Evolutionary conservation across 208 protist species (phyloP).

Genomic region (Wallacemonas collosoma): DNA sequence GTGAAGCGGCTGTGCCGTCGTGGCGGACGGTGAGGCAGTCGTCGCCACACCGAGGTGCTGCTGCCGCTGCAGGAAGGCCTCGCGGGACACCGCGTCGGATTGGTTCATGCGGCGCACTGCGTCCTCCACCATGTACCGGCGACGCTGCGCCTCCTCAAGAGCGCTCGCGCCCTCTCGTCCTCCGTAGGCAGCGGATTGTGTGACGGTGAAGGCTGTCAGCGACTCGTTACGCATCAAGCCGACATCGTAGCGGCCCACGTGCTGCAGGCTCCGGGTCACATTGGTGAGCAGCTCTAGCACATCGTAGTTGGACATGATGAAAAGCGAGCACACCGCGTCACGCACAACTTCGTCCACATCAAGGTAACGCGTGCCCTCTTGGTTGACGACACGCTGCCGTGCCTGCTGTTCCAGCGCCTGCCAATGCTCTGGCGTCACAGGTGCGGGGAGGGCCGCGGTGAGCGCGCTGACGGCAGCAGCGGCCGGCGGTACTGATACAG

Average conservation of each 20-base stretch:
- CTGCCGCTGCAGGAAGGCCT: constrained; percentile 31
- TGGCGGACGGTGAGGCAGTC: not conserved
- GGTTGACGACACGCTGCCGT: constrained; percentile 42
- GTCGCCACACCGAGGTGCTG: not conserved
- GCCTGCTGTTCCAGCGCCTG: constrained; percentile 44
- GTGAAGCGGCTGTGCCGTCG: constrained; percentile 9
- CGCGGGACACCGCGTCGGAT: constrained; percentile 34
- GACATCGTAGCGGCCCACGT: constrained; percentile 80
- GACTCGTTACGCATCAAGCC: constrained; percentile 80
- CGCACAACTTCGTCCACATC: constrained; percentile 73
- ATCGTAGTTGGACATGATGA: constrained; percentile 79
- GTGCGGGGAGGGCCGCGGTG: constrained; percentile 8
- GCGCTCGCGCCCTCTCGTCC: constrained; percentile 23
- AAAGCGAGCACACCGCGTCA: constrained; percentile 69
- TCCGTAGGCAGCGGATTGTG: constrained; percentile 69
- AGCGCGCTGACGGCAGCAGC: not conserved
- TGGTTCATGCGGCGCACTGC: constrained; percentile 63
- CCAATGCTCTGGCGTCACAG: constrained; percentile 46
- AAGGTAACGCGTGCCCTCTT: constrained; percentile 63
- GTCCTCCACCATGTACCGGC: constrained; percentile 49
- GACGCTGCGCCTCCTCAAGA: constrained; percentile 39
- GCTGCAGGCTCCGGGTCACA: constrained; percentile 67
- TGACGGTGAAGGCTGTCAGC: constrained; percentile 78
- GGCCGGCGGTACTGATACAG: not conserved
- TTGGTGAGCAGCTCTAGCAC: constrained; percentile 64